Base-by-base conservation (phyloP, 176 grass and related monocot species). In the Oryza nivara region DNA sequence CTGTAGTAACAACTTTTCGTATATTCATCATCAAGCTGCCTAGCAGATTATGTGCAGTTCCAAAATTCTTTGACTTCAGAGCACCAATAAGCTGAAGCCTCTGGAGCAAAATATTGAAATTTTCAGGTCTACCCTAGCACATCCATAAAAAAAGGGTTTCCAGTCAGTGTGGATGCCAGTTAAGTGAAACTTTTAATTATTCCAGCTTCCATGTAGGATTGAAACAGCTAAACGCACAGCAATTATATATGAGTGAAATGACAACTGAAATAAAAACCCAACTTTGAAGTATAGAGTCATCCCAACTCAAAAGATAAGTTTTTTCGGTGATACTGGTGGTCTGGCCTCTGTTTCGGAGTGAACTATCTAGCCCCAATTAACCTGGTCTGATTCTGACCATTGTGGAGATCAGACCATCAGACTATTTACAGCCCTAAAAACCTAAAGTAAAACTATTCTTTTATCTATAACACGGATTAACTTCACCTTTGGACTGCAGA, bases 81-180 rank as follows among this genome's bases (percentile, higher is more conserved):
- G 88, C 54, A 83, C 84, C 90, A 76, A 94, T 86, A 61, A 86
- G 84, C 67, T 86, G 82, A 74, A 97, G 67, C 82, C 81, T 97
- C 75, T 85, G 85, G 80, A 97, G 87, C 46, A 97, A 79, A 90
- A 35, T 78, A 76, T 85, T 94, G 83, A 97, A 97, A n/a, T 85
- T 85, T 75, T 91, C 92, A 80, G 94, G 94, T 87, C 94, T 97
- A 87, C 49, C 82, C 79, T 84, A 82, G 68, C 74, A 82, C 61
- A 83, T 82, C 43, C 74, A 87, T 71, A 88, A 92, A 69, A 23
- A 78, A 86, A 41, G 19, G 66, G 45, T 63, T 35, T 83, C 74
- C 36, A 12, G 80, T 89, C 63, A 74, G 79, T 47, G 26, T 79
- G 68, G 65, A 73, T 69, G 15, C 23, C 73, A 74, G 60, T 47